Conservation (phyloP, 345 rosid genomes). For the Cardiospermum halicacabum region DNA sequence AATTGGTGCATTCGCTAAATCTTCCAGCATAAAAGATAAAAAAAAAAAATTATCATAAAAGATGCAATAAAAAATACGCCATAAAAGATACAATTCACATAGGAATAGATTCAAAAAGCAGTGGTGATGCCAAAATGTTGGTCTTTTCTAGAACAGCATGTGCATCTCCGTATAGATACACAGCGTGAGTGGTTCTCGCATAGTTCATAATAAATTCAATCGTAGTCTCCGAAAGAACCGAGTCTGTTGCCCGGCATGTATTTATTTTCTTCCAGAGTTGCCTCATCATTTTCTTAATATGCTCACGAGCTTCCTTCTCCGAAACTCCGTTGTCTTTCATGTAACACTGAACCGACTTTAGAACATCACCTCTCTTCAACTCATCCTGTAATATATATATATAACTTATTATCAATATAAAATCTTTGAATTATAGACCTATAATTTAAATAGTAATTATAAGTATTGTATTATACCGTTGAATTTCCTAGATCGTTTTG, state of each 20-base stretch:
- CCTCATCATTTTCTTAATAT: slow-evolving; percentile 15
- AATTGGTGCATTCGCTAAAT: too few species aligned
- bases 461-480: too few species aligned
- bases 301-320: slow-evolving; percentile 21
- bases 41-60: too few species aligned
- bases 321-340: slow-evolving; percentile 28
- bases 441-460: too few species aligned
- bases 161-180: slow-evolving; percentile 13
- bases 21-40: too few species aligned
- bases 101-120: neutral
- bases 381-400: slow-evolving; percentile 21
- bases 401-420: too few species aligned
- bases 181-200: slow-evolving; percentile 1
- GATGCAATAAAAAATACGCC: too few species aligned
- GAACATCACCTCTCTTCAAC: slow-evolving; percentile 25
- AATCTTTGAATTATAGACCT: too few species aligned
- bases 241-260: neutral
- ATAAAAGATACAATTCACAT: too few species aligned
- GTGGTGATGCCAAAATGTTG: neutral
- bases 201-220: neutral
- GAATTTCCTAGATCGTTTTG: too few species aligned
- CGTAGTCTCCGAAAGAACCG: neutral
- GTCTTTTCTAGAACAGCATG: neutral
- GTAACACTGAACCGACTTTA: slow-evolving; percentile 31
- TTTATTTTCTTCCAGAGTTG: slow-evolving; percentile 23